Base-by-base conservation (phyloP, 2,329 filamentous ascomycete genomes). In the Colletotrichum spaethianum region DNA sequence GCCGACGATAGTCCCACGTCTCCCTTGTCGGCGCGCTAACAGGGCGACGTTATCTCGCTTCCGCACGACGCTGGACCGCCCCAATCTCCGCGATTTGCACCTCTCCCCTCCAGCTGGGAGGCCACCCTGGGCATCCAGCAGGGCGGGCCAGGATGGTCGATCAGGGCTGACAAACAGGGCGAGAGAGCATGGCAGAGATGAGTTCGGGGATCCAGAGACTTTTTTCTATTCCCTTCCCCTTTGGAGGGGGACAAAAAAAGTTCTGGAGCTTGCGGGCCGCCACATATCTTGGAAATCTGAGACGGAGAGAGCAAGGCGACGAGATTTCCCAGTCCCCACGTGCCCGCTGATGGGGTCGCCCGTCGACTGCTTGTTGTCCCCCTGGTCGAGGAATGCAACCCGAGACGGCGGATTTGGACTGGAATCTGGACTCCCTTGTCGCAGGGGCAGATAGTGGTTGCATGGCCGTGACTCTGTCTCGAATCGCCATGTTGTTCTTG, bases 81-180 rank as follows among this genome's bases (percentile, higher is more conserved):
- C 65, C 65, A 72, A 72, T 72, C 69, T 72, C 69, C 69, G 65
- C 59, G 44, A 40, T 69, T 26, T 59, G 64, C 42, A 57, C n/a
- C 50, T 48, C 40, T 44, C 26, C 40, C 55, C 55, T 61, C 55
- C 67, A 40, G 63, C 48, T 68, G 56, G 57, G 57, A 36, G 50
- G 63, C 42, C 55, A 65, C 50, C 42, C 33, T 26, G 31, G 52
- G 46, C 48, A 46, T 31, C 69, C 69, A 57, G 26, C 42, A 31
- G 26, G 42, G 50, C 64, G 69, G 63, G 36, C 20, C 20, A 48
- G 42, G 55, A 57, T 26, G 28, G 38, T 40, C 56, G 56, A 33
- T 44, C 38, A 60, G 38, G 56, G 56, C 56, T 60, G 56, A 44
- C 23, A 26, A 44, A 60, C 38, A 31, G 56, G 56, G 28, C 11